A percentile compares a stretch with the other conserved stretches of the same genome.
Evolutionary conservation across 805 yeast genomes (phyloP).

Genomic region (Pichia scutulata): DNA sequence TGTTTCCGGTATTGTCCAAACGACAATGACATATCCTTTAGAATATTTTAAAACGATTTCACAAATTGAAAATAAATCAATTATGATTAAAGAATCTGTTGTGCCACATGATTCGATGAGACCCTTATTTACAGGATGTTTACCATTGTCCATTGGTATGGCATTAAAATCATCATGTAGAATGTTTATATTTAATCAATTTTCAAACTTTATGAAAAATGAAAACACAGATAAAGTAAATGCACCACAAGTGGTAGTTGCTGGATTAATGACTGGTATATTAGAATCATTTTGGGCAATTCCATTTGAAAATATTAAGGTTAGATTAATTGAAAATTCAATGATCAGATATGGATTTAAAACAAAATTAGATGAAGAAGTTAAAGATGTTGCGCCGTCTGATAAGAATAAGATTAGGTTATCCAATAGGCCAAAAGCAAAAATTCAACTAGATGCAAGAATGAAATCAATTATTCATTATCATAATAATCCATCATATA

Average conservation of each 20-base stretch:
- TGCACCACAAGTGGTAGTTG: conserved; percentile 76
- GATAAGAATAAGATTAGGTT: not conserved
- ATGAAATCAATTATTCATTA: conserved; percentile 26
- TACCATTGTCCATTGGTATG: conserved; percentile 69
- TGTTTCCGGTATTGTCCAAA: conserved; percentile 55
- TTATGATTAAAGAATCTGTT: conserved; percentile 24
- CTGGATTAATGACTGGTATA: conserved; percentile 78
- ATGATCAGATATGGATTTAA: conserved; percentile 26
- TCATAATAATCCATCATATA: conserved; percentile 47
- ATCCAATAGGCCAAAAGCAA: conserved; percentile 6
- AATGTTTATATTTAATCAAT: conserved; percentile 66
- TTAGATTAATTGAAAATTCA: conserved; percentile 69
- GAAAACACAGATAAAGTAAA: conserved; percentile 51
- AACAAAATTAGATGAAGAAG: conserved; percentile 13
- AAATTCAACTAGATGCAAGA: conserved; percentile 3
- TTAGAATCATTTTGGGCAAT: conserved; percentile 76
- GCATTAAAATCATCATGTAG: conserved; percentile 67
- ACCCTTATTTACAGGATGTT: conserved; percentile 50
- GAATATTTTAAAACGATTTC: conserved; percentile 61
- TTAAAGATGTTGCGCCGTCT: not conserved
- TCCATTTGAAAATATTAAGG: conserved; percentile 85
- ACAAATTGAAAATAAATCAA: conserved; percentile 44
- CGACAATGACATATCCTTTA: conserved; percentile 62
- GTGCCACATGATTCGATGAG: conserved; percentile 27
- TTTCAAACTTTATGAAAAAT: conserved; percentile 56